phyloP scores from a whole-genome alignment of 495 filamentous ascomycete species.

The Astrothelium subdiscretum region DNA sequence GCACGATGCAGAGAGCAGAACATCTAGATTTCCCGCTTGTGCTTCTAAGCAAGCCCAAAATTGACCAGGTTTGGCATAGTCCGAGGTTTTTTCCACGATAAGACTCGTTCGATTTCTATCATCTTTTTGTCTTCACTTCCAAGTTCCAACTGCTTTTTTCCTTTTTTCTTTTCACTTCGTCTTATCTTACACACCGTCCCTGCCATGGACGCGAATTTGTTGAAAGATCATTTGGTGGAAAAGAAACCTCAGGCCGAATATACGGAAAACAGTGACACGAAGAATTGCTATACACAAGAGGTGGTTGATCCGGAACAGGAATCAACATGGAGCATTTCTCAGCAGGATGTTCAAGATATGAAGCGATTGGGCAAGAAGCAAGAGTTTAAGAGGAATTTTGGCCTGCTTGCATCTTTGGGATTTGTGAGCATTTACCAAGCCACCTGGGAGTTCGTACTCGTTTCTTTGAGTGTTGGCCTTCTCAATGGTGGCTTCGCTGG shows the following conservation, averaged over 20 bases:
- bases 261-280: not conserved
- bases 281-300: not conserved
- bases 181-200: too few relatives aligned
- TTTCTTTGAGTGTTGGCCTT: constrained; percentile 34
- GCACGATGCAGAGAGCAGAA: too few relatives aligned
- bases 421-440: constrained; percentile 25
- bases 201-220: not conserved
- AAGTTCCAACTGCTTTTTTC: too few relatives aligned
- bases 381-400: constrained; percentile 26
- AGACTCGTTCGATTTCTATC: too few relatives aligned
- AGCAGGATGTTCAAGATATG: constrained; percentile 23
- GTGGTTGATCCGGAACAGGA: not conserved
- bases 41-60: too few relatives aligned
- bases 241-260: not conserved
- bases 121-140: too few relatives aligned
- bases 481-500: constrained; percentile 46
- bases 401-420: constrained; percentile 18
- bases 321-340: constrained; percentile 10
- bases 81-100: too few relatives aligned
- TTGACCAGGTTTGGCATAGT: too few relatives aligned
- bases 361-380: constrained; percentile 26
- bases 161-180: too few relatives aligned
- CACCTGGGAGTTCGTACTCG: constrained; percentile 26
- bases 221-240: not conserved
- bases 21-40: too few relatives aligned